These are phyloP conservation scores for Rheum nobile DNA, from an alignment of 148 eudicot genomes.

Conservation along the genomic window DNA sequence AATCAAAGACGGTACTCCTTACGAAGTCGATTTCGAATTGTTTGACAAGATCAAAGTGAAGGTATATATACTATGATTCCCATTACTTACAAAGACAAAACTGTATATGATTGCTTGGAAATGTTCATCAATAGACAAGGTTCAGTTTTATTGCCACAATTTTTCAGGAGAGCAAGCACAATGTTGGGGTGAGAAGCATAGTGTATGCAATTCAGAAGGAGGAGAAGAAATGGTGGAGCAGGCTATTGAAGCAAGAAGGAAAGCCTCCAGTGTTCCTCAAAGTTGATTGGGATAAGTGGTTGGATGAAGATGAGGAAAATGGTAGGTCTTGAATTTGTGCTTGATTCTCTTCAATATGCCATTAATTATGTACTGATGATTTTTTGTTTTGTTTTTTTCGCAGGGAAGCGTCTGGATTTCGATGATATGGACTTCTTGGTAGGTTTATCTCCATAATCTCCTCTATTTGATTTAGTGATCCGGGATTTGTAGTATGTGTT, in stretches of 20 bases:
- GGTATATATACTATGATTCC: slow-evolving; percentile 25
- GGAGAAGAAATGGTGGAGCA: slow-evolving; percentile 74
- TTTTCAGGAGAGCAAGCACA: slow-evolving; percentile 62
- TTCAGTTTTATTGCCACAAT: not conserved
- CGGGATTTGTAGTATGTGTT: not conserved
- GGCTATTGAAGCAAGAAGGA: slow-evolving; percentile 55
- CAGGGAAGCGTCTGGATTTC: slow-evolving; percentile 25
- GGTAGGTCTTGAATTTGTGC: slow-evolving; percentile 13
- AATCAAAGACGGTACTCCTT: slow-evolving; percentile 34
- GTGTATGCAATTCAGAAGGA: slow-evolving; percentile 49
- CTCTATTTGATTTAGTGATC: not conserved
- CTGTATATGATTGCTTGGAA: not conserved
- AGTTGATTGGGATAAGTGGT: slow-evolving; percentile 91
- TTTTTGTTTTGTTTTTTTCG: slow-evolving; percentile 10
- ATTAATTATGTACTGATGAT: not conserved
- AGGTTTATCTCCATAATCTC: slow-evolving; percentile 9
- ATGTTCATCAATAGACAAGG: not conserved
- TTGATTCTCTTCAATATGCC: not conserved
- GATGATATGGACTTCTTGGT: slow-evolving; percentile 70
- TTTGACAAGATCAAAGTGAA: slow-evolving; percentile 55
- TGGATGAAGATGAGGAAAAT: slow-evolving; percentile 73
- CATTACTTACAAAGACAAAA: not conserved
- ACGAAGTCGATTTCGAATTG: slow-evolving; percentile 51
- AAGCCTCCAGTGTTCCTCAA: slow-evolving; percentile 55
- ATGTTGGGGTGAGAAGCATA: slow-evolving; percentile 44